These are phyloP conservation scores for Gaeumannomyces tritici DNA, from an alignment of 2,329 filamentous ascomycete genomes.

Conservation along the genomic window DNA sequence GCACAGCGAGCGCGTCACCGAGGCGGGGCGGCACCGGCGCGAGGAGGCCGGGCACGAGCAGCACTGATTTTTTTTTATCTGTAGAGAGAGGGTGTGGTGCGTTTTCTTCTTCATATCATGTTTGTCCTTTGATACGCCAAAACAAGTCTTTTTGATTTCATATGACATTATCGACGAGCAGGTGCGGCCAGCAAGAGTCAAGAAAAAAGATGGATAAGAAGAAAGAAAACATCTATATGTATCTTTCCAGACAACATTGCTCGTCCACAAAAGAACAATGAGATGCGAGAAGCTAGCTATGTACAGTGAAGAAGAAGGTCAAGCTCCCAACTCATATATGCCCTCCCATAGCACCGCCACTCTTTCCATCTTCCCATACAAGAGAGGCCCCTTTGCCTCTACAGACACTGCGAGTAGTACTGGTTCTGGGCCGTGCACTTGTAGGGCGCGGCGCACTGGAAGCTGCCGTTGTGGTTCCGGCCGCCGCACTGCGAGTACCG, in stretches of 20 bases:
- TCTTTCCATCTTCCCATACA: not conserved
- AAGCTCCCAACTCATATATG: no score
- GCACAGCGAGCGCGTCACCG: not conserved
- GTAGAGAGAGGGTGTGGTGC: not conserved
- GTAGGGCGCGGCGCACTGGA: slow-evolving; percentile 2
- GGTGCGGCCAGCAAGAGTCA: no score
- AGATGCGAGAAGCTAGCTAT: not conserved
- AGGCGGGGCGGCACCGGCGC: slow-evolving; percentile 4
- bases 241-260: not conserved
- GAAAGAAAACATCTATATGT: no score
- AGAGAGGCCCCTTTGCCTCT: not conserved
- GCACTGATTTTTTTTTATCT: not conserved
- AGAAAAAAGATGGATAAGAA: no score
- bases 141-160: not conserved
- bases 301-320: not conserved
- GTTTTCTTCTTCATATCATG: not conserved
- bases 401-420: slow-evolving; percentile 2
- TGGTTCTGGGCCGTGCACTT: slow-evolving; percentile 3
- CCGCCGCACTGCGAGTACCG: slow-evolving; percentile 5
- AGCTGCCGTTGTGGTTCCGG: not conserved
- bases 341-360: no score
- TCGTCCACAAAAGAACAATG: not conserved
- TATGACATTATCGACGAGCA: not conserved
- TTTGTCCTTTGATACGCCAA: not conserved
- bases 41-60: not conserved